Conservation (phyloP, 139 green algal species). For the Closterium sp. region DNA sequence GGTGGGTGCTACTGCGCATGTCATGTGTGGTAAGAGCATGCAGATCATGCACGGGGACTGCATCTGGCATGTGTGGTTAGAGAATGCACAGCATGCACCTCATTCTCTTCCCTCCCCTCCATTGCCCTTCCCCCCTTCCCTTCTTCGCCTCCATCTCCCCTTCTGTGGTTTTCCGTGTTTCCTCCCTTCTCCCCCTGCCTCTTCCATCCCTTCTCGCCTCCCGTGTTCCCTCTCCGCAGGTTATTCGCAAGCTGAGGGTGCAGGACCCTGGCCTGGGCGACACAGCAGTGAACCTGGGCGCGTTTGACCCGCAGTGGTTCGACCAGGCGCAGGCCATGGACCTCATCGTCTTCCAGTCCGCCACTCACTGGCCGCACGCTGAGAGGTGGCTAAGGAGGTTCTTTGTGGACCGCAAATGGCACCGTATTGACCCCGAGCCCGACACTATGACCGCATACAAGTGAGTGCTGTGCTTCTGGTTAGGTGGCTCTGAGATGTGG, state of each 20-base stretch:
- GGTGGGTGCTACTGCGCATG: too few relatives aligned
- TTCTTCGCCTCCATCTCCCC: too few relatives aligned
- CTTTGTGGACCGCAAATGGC: neutral
- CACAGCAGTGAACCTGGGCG: neutral
- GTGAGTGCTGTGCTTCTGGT: neutral
- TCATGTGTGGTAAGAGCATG: too few relatives aligned
- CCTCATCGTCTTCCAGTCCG: neutral
- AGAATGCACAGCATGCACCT: too few relatives aligned
- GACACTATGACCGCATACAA: neutral
- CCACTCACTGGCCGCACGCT: slow-evolving; percentile 2
- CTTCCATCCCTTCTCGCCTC: too few relatives aligned
- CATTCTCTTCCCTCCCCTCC: too few relatives aligned
- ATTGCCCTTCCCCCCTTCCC: too few relatives aligned
- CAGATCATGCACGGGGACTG: too few relatives aligned
- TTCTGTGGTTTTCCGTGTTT: too few relatives aligned
- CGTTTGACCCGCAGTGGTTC: neutral
- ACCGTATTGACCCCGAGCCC: neutral
- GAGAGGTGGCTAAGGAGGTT: neutral
- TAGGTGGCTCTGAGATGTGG: too few relatives aligned
- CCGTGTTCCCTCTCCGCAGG: neutral
- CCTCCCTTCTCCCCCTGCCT: too few relatives aligned
- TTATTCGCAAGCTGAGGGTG: neutral
- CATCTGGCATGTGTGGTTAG: too few relatives aligned
- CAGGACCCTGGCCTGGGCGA: neutral
- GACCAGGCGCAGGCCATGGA: neutral